Evolutionary conservation across 345 rosid genomes (phyloP).

Genomic region (Citrus reticulata): DNA sequence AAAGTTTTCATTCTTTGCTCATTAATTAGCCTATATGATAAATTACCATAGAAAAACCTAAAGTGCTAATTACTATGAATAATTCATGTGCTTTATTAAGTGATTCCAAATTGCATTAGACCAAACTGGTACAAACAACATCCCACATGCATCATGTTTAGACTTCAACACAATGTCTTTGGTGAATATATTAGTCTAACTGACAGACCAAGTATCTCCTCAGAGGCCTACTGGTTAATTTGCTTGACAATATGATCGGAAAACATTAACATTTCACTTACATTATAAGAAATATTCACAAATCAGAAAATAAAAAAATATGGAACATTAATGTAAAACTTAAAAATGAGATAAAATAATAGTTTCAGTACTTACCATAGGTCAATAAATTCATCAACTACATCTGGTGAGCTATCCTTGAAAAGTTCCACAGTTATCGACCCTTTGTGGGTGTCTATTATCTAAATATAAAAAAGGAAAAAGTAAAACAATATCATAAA

Average conservation of each 20-base stretch:
- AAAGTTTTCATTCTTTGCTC: not conserved
- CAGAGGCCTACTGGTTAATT: not conserved
- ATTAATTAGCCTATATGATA: not conserved
- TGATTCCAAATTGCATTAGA: not conserved
- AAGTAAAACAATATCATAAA: not conserved
- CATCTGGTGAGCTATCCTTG: constrained; percentile 58
- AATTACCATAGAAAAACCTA: not conserved
- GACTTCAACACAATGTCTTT: not conserved
- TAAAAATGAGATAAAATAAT: not conserved
- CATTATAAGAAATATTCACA: not conserved
- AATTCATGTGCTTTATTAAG: not conserved
- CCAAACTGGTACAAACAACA: not conserved
- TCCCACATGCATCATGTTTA: not conserved
- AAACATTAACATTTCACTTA: not conserved
- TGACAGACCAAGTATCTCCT: not conserved
- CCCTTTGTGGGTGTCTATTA: constrained; percentile 65
- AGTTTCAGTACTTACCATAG: constrained; percentile 36
- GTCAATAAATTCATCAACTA: constrained; percentile 66
- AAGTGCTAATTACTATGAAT: not conserved
- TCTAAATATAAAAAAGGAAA: constrained; percentile 29
- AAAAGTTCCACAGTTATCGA: constrained; percentile 56
- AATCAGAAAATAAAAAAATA: not conserved
- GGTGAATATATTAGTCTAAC: not conserved
- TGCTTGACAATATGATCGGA: not conserved
- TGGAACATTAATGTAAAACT: not conserved